Evolutionary conservation across 306 rosid genomes (phyloP).

Genomic region (Cicer yamashitae): DNA sequence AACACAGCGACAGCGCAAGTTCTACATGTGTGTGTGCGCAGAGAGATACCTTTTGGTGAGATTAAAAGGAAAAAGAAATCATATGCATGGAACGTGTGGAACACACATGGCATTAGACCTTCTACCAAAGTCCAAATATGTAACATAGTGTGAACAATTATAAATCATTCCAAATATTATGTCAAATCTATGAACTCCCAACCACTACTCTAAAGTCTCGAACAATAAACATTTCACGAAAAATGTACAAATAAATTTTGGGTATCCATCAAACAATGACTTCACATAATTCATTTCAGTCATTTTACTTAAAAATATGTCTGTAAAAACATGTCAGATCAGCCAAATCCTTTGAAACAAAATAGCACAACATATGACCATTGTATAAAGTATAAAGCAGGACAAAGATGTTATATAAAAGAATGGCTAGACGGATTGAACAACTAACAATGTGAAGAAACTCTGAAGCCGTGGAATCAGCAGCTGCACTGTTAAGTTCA

Average conservation of each 20-base stretch:
- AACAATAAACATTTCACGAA: not conserved
- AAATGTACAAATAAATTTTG: not conserved
- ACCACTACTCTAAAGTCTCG: constrained; percentile 18
- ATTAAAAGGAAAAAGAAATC: constrained; percentile 16
- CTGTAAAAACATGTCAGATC: constrained; percentile 7
- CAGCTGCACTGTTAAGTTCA: constrained; percentile 55
- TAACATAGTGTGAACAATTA: not conserved
- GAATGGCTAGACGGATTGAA: constrained; percentile 16
- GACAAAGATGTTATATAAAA: not conserved
- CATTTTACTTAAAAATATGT: constrained; percentile 16
- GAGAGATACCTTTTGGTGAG: not conserved
- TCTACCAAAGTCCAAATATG: constrained; percentile 23
- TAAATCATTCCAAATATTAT: constrained; percentile 6
- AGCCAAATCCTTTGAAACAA: constrained; percentile 24
- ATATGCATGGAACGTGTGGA: constrained; percentile 25
- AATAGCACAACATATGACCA: constrained; percentile 9
- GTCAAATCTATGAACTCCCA: constrained; percentile 34
- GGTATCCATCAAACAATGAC: constrained; percentile 19
- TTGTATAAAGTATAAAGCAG: constrained; percentile 31
- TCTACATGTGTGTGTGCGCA: not conserved
- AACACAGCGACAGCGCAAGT: not conserved
- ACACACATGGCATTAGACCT: constrained; percentile 25
- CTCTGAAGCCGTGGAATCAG: constrained; percentile 60
- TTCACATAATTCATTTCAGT: constrained; percentile 30
- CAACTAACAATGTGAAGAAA: constrained; percentile 71